Conservation (phyloP, 768 basidiomycete genomes). For the Serendipita sp. region DNA sequence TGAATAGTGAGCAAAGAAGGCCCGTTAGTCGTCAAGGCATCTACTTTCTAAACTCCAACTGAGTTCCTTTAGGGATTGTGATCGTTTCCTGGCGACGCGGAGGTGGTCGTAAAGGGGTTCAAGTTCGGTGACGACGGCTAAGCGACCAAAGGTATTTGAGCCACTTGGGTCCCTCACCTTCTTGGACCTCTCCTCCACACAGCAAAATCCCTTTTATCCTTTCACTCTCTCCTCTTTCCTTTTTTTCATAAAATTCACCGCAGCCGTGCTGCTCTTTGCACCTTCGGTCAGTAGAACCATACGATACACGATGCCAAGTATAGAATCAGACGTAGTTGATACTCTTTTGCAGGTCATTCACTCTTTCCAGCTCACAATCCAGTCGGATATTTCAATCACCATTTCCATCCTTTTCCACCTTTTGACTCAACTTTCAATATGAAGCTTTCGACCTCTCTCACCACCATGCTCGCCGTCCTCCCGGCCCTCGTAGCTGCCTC, state of each 20-base stretch:
- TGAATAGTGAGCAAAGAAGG: no score
- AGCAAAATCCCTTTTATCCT: not conserved
- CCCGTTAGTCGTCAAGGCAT: no score
- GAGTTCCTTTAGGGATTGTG: no score
- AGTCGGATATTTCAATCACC: no score
- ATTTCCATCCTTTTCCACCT: no score
- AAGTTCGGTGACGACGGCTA: not conserved
- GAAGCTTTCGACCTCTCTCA: not conserved
- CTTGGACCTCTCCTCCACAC: not conserved
- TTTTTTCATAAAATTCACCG: not conserved
- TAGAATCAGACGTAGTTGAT: no score
- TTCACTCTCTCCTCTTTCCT: not conserved
- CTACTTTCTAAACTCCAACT: no score
- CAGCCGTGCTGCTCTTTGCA: conserved; percentile 6
- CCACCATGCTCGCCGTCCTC: not conserved
- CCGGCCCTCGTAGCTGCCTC: not conserved
- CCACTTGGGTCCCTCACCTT: not conserved
- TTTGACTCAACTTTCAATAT: not conserved
- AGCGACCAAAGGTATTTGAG: not conserved
- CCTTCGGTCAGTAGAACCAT: not conserved
- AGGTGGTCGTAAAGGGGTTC: no score
- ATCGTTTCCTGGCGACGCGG: no score
- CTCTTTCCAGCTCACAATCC: conserved; percentile 3
- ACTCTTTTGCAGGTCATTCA: not conserved
- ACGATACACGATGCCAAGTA: no score